Conservation (phyloP, 805 yeast genomes). For the Kazachstania martiniae region DNA sequence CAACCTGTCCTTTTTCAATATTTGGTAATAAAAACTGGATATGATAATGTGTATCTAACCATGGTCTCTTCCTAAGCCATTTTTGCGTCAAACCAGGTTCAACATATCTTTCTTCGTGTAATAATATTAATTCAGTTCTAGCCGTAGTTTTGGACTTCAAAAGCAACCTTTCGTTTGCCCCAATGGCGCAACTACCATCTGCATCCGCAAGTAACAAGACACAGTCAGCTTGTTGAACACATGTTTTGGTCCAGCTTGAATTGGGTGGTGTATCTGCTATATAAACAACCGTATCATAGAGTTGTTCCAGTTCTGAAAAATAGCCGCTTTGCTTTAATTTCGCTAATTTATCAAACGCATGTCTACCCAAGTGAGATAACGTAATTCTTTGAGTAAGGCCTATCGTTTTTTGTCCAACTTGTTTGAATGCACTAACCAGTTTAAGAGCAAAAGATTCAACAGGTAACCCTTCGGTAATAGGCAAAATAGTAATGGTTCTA, state of each 20-base stretch:
- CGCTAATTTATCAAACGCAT: conserved; percentile 86
- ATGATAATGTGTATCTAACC: conserved; percentile 94
- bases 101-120: conserved; percentile 77
- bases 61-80: conserved; percentile 77
- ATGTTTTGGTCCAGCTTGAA: conserved; percentile 85
- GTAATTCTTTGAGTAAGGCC: conserved; percentile 78
- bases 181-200: conserved; percentile 54
- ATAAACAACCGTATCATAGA: conserved; percentile 78
- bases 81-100: conserved; percentile 73
- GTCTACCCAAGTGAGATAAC: conserved; percentile 70
- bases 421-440: conserved; percentile 58
- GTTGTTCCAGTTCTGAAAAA: conserved; percentile 84
- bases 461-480: conserved; percentile 73
- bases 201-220: conserved; percentile 85
- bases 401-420: conserved; percentile 62
- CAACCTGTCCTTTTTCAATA: conserved; percentile 10
- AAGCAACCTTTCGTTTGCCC: conserved; percentile 75
- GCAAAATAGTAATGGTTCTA: conserved; percentile 77
- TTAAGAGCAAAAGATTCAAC: conserved; percentile 74
- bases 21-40: conserved; percentile 43
- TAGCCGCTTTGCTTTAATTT: conserved; percentile 79
- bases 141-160: conserved; percentile 74
- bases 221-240: conserved; percentile 93
- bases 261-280: conserved; percentile 76
- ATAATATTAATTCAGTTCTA: conserved; percentile 70